Evolutionary conservation across 306 rosid species (phyloP).

Genomic region (Vigna trinervia): DNA sequence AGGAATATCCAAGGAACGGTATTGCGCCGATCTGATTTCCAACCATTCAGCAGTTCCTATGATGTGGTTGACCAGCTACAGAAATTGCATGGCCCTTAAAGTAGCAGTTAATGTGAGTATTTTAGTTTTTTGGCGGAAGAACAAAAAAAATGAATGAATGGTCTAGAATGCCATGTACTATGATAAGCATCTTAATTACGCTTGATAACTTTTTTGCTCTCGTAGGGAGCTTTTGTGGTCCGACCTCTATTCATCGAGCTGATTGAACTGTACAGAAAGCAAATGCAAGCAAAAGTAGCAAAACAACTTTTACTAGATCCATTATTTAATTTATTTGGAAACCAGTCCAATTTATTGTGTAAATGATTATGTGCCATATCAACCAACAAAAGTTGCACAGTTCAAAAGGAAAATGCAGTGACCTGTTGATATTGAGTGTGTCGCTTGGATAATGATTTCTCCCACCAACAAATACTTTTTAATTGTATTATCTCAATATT

Average conservation of each 20-base stretch:
- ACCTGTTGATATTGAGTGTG: constrained; percentile 27
- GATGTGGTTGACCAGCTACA: constrained; percentile 78
- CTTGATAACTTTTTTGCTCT: constrained; percentile 13
- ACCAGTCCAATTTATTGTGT: constrained; percentile 37
- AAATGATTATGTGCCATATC: constrained; percentile 37
- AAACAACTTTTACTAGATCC: constrained; percentile 23
- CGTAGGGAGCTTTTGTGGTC: constrained; percentile 42
- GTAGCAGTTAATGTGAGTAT: constrained; percentile 43
- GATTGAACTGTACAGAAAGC: constrained; percentile 51
- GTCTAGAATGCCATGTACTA: not conserved
- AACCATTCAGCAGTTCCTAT: constrained; percentile 69
- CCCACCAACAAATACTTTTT: constrained; percentile 24
- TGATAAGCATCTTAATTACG: constrained; percentile 35
- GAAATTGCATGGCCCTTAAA: constrained; percentile 64
- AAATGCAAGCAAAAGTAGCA: constrained; percentile 38
- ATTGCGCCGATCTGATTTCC: constrained; percentile 82
- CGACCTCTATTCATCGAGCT: constrained; percentile 37
- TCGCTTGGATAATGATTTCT: constrained; percentile 23
- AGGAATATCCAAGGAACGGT: constrained; percentile 62
- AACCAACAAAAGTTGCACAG: constrained; percentile 32
- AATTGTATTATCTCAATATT: not conserved
- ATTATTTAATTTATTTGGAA: constrained; percentile 47
- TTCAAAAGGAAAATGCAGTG: constrained; percentile 21
- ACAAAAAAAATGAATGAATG: not conserved
- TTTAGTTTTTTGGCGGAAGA: constrained; percentile 6